These are phyloP conservation scores for Chrysopogon serrulatus DNA, from an alignment of 176 grass and related monocot species.

Conservation along the genomic window DNA sequence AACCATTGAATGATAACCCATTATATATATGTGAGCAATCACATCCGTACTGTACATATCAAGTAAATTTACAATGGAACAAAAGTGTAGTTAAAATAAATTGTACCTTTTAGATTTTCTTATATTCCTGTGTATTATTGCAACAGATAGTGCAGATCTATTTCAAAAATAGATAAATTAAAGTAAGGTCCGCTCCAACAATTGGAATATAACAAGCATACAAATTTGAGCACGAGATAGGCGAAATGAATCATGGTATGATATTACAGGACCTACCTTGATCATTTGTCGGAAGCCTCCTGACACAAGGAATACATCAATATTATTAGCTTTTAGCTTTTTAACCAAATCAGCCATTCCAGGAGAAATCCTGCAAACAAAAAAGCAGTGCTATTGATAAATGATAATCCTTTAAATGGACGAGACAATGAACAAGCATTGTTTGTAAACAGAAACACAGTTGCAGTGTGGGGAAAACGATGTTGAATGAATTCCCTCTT, in stretches of 20 bases:
- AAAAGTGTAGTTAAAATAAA: background rate
- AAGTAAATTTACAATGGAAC: background rate
- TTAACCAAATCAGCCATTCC: conserved; percentile 66
- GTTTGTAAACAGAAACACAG: background rate
- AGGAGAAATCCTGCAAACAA: conserved; percentile 71
- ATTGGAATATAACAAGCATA: no score
- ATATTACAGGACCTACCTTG: no score
- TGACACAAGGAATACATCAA: conserved; percentile 81
- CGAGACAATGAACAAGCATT: background rate
- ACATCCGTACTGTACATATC: background rate
- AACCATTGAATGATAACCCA: background rate
- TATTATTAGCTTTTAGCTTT: conserved; percentile 67
- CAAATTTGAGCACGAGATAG: no score
- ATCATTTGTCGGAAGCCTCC: conserved; percentile 94
- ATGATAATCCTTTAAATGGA: background rate
- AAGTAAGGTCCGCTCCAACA: no score
- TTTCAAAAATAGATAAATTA: background rate
- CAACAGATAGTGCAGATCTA: background rate
- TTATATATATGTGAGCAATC: background rate
- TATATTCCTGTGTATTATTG: background rate
- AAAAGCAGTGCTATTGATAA: background rate
- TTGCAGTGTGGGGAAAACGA: background rate
- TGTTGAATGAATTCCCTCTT: background rate
- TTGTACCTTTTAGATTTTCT: background rate
- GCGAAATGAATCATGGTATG: no score